phyloP scores from a whole-genome alignment of 768 basidiomycete species.

The Coprinopsis sp. region DNA sequence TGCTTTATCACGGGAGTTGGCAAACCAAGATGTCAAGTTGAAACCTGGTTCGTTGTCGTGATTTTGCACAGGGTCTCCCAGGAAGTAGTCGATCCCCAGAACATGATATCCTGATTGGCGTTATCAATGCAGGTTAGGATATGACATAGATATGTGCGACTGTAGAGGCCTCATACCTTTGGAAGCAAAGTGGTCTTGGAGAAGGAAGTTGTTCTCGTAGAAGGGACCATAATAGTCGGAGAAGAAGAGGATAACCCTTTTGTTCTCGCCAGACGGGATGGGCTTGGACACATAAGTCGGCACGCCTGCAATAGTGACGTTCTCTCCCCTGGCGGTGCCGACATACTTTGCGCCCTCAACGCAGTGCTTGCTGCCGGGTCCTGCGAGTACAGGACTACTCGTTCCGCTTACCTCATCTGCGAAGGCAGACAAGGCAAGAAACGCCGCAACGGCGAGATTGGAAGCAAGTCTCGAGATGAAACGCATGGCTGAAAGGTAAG shows the following conservation, averaged over 20 bases:
- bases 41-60: conserved; percentile 32
- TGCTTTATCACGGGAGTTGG: no score
- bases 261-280: conserved; percentile 7
- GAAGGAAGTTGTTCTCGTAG: conserved; percentile 49
- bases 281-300: conserved; percentile 54
- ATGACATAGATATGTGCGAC: not conserved
- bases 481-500: no score
- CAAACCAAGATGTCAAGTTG: conserved; percentile 39
- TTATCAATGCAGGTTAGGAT: not conserved
- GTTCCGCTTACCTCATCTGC: no score
- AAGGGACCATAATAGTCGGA: conserved; percentile 57
- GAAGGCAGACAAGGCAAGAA: no score
- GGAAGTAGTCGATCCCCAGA: conserved; percentile 58
- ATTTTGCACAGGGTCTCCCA: conserved; percentile 46
- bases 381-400: no score
- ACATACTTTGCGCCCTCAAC: conserved; percentile 45
- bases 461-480: no score
- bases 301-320: conserved; percentile 36
- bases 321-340: conserved; percentile 42
- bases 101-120: conserved; percentile 46
- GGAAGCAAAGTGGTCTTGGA: conserved; percentile 62
- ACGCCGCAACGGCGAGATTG: no score
- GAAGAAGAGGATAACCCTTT: conserved; percentile 52
- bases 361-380: conserved; percentile 27
- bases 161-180: conserved; percentile 52